Conservation (phyloP, 2,329 filamentous ascomycete species). For the Sporothrix phasma region DNA sequence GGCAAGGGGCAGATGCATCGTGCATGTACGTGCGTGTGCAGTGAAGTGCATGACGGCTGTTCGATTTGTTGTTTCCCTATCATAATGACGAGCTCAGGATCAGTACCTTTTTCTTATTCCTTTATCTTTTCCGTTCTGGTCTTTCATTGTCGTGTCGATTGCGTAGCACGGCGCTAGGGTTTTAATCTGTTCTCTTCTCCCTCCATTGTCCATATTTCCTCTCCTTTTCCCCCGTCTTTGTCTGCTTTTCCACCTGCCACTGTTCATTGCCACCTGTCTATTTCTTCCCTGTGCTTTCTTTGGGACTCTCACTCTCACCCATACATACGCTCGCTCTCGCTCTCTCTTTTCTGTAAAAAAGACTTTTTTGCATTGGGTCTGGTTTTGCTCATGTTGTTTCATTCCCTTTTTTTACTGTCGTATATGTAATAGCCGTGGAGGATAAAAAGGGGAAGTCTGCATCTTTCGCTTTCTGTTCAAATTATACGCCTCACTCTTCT, state of each 20-base stretch:
- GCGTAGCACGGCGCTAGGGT: conserved; percentile 20
- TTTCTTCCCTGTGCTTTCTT: background rate
- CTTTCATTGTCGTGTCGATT: conserved; percentile 12
- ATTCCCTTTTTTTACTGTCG: conserved; percentile 6
- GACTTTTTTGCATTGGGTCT: conserved; percentile 19
- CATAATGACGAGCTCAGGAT: conserved; percentile 19
- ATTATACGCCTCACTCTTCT: background rate
- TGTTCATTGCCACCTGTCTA: background rate
- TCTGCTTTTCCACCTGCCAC: background rate
- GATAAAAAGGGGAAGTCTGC: background rate
- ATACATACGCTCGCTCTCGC: background rate
- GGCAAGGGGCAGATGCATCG: background rate
- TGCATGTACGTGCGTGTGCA: too few species aligned
- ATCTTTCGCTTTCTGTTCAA: background rate
- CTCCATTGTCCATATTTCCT: background rate
- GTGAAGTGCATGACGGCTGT: conserved; percentile 5
- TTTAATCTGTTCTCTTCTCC: conserved; percentile 6
- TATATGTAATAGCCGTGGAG: conserved; percentile 14
- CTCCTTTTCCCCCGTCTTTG: background rate
- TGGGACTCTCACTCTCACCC: background rate
- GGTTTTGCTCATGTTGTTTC: conserved; percentile 11
- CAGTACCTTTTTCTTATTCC: conserved; percentile 9
- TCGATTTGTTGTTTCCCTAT: conserved; percentile 16
- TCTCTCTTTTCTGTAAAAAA: background rate
- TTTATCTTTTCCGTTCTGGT: background rate